These are phyloP conservation scores for Zhuliangozyma blackwelliae DNA, from an alignment of 1,139 yeast species.

Conservation along the genomic window DNA sequence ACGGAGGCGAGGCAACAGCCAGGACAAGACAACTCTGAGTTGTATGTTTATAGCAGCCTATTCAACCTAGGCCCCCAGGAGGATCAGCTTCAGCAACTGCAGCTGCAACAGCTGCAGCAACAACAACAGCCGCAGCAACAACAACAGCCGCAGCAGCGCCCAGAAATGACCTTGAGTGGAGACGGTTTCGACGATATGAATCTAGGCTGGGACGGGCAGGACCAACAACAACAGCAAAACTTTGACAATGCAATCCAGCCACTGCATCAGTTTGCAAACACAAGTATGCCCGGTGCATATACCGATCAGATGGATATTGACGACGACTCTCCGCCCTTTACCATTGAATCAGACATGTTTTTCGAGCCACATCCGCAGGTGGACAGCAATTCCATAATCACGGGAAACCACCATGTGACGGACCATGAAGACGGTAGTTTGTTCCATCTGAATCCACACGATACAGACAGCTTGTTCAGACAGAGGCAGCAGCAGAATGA, in stretches of 20 bases:
- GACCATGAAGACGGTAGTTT: slow-evolving; percentile 7
- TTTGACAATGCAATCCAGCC: background rate
- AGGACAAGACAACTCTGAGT: too few relatives aligned
- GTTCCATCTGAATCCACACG: background rate
- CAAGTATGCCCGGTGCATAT: slow-evolving; percentile 30
- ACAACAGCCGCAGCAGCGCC: background rate
- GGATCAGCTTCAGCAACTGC: background rate
- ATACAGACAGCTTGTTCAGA: slow-evolving; percentile 1
- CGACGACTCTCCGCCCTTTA: slow-evolving; percentile 34
- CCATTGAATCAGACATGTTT: slow-evolving; percentile 31
- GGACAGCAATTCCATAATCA: slow-evolving; percentile 12
- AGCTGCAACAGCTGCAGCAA: background rate
- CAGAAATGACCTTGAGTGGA: background rate
- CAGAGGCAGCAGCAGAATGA: slow-evolving; percentile 6
- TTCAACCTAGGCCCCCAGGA: too few relatives aligned
- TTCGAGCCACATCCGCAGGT: slow-evolving; percentile 10
- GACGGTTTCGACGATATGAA: slow-evolving; percentile 4
- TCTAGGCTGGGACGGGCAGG: slow-evolving; percentile 7
- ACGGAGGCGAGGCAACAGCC: too few relatives aligned
- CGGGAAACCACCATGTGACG: slow-evolving; percentile 7
- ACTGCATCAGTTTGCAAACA: background rate
- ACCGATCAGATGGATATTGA: slow-evolving; percentile 34
- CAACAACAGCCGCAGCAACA: slow-evolving; percentile 1
- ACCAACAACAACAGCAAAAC: slow-evolving; percentile 1
- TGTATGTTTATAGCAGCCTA: too few relatives aligned